Percentiles rank a stretch among this genome's conserved stretches.
Evolutionary conservation across 257 asterid genomes (phyloP).

Genomic region (Solanum paucissectum): DNA sequence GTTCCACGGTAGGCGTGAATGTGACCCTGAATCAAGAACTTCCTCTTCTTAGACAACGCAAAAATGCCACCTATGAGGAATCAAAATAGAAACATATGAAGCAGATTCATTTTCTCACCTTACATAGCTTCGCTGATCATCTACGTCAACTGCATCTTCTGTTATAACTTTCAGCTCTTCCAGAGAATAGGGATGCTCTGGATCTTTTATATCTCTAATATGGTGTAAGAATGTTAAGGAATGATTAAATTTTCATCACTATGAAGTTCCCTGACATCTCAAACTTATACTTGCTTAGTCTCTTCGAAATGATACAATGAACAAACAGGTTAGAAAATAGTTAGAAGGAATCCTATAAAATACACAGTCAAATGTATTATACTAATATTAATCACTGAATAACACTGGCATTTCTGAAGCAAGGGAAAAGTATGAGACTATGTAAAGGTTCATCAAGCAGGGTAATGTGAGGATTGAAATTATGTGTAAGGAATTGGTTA

Average conservation of each 20-base stretch:
- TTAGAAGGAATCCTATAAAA: neutral
- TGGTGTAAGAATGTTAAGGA: constrained; percentile 72
- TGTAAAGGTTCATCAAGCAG: neutral
- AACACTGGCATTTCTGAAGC: neutral
- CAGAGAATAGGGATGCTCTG: constrained; percentile 90
- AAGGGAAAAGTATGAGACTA: neutral
- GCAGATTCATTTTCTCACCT: constrained; percentile 33
- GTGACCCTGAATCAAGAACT: constrained; percentile 49
- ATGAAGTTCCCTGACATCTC: neutral
- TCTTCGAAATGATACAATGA: neutral
- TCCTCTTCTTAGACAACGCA: neutral
- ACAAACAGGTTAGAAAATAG: neutral
- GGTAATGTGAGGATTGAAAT: neutral
- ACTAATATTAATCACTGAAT: neutral
- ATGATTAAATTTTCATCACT: constrained; percentile 7
- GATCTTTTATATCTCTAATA: constrained; percentile 95
- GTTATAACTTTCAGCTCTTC: constrained; percentile 87
- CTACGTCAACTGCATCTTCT: constrained; percentile 82
- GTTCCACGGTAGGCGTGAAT: constrained; percentile 92
- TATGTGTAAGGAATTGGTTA: neutral
- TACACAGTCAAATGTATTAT: neutral
- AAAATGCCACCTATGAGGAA: neutral
- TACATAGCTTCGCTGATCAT: constrained; percentile 52
- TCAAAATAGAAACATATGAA: neutral
- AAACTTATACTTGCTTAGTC: neutral